These are phyloP conservation scores for Rosa lucieae DNA, from an alignment of 306 rosid genomes.

Conservation along the genomic window DNA sequence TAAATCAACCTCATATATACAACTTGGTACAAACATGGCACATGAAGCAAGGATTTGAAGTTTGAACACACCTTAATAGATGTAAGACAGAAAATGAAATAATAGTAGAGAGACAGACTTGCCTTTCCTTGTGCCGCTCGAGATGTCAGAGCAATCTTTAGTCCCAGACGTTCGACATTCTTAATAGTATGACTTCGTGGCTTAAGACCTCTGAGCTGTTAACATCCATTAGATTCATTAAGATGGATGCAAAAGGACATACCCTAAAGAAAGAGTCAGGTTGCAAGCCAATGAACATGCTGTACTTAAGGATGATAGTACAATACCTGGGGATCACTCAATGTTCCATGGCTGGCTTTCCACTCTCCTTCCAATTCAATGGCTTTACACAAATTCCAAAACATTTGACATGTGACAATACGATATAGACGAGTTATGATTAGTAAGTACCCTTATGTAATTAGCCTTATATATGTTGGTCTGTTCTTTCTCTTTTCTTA, in stretches of 20 bases:
- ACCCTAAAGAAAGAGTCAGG: constrained; percentile 9
- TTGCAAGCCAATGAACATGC: neutral
- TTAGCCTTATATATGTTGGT: neutral
- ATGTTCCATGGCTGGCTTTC: constrained; percentile 81
- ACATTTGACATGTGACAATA: neutral
- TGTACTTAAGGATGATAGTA: constrained; percentile 23
- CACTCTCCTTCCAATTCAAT: constrained; percentile 65
- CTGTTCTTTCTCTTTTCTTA: too few species aligned
- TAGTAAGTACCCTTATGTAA: neutral
- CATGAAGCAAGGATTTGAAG: neutral
- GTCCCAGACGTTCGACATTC: constrained; percentile 81
- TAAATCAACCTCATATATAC: neutral
- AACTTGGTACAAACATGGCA: neutral
- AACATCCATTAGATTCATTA: constrained; percentile 32
- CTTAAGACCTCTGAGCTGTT: constrained; percentile 83
- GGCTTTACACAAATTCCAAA: constrained; percentile 40
- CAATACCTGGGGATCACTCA: constrained; percentile 80
- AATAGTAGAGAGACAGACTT: constrained; percentile 25
- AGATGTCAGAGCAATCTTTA: constrained; percentile 82
- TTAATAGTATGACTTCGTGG: constrained; percentile 90
- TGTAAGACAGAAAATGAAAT: neutral
- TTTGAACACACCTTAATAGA: neutral
- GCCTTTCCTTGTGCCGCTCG: constrained; percentile 98
- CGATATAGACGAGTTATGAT: neutral
- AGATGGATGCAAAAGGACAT: neutral